These are phyloP conservation scores for Xylariaceae sp. DNA, from an alignment of 2,329 filamentous ascomycete genomes.

Conservation along the genomic window DNA sequence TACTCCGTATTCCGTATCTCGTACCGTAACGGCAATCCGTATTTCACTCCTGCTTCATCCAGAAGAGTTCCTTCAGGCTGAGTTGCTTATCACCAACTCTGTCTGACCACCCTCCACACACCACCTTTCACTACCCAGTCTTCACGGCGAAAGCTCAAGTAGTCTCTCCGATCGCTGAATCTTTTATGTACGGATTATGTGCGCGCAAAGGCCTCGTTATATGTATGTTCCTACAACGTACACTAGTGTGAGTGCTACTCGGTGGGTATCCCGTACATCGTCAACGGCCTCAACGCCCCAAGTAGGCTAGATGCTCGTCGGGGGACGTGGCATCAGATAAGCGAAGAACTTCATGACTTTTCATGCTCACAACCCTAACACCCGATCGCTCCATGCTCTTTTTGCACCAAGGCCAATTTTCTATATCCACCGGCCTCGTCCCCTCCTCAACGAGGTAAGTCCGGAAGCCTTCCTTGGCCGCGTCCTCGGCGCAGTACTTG, in stretches of 20 bases:
- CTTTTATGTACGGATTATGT: too few relatives aligned
- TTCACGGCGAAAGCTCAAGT: not conserved
- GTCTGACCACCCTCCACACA: not conserved
- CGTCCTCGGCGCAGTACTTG: slow-evolving; percentile 72
- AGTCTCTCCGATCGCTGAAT: not conserved
- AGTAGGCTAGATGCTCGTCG: not conserved
- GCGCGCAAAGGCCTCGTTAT: too few relatives aligned
- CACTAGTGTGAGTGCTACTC: too few relatives aligned
- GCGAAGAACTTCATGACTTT: slow-evolving; percentile 50
- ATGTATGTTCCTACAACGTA: too few relatives aligned
- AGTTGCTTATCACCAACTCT: not conserved
- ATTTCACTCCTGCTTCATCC: too few relatives aligned
- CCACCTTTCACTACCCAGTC: not conserved
- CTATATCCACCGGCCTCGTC: slow-evolving; percentile 65
- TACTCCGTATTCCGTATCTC: not conserved
- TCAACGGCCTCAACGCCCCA: not conserved
- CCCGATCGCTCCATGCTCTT: slow-evolving; percentile 52
- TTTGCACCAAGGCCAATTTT: slow-evolving; percentile 50
- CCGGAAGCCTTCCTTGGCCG: slow-evolving; percentile 66
- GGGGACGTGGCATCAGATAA: slow-evolving; percentile 33
- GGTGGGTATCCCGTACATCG: too few relatives aligned
- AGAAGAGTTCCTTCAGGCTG: too few relatives aligned
- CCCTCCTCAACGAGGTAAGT: slow-evolving; percentile 75
- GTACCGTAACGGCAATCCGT: too few relatives aligned
- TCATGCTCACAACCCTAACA: slow-evolving; percentile 56